Base-by-base conservation (phyloP, 2,329 filamentous ascomycete species). In the Aspergillus ochraceus region DNA sequence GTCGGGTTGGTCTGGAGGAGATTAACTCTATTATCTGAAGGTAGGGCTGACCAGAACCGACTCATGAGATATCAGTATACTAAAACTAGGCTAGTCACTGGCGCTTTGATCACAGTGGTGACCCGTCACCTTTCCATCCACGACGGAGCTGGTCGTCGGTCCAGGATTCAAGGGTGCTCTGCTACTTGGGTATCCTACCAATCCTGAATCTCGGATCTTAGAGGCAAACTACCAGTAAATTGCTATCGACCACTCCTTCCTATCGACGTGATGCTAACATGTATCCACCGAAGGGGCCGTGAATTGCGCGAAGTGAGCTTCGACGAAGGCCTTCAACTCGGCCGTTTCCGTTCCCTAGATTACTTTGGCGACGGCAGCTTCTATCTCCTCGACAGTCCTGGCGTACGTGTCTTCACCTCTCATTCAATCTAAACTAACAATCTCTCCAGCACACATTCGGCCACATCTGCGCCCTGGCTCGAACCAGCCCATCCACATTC, bases 321-420 rank as follows among this genome's bases (percentile, higher is more conserved):
- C 45, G 26, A 60, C 2, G n/a, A 55, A 4, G 49, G 24, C 19
- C 47, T 64, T 2, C 42, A 49, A 6, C 64, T 76, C 29, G 78
- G 77, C 4, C 62, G 69, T 9, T 80, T 79, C 64, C 66, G 66
- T 12, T 69, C 68, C 0, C 22, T 62, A 26, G 84, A 87, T 66
- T 86, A 80, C 65, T 86, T 85, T 57, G 79, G 79, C 3, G 84
- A 87, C 65, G 84, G 83, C 0, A 79, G 74, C 22, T 84, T 87
- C 63, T 86, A 85, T 66, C 74, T 86, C 1, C 74, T 86, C 2
- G 59, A 71, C 49, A 63, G 29, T 1, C 70, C 71, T 2, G 72
- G 72, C 2, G 32, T 36, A 36, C 4, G 1, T 36, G 12, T 14
- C 11, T 12, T 14, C 14, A 22, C 14, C 10, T 17, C 2, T 4